Conservation (phyloP, 2,329 filamentous ascomycete species). For the Colletotrichum endophyticum region DNA sequence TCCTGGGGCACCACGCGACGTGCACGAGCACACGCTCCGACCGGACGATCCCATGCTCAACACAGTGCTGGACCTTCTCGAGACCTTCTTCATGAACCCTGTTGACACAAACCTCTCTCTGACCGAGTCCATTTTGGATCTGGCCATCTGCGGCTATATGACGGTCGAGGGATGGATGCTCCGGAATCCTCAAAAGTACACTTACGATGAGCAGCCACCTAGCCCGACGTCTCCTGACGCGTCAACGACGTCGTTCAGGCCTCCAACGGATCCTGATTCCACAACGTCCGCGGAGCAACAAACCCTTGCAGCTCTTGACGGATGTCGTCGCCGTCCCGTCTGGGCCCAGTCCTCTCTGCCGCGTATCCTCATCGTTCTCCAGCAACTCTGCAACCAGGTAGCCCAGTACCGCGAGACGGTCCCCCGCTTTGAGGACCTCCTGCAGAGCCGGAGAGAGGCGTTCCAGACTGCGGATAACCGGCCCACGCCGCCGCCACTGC, state of each 20-base stretch:
- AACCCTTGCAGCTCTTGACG: conserved; percentile 51
- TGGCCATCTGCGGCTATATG: conserved; percentile 85
- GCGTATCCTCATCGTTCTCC: conserved; percentile 62
- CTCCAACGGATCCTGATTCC: conserved; percentile 43
- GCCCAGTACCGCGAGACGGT: conserved; percentile 66
- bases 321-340: conserved; percentile 57
- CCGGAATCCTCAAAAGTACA: conserved; percentile 70
- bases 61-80: conserved; percentile 72
- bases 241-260: conserved; percentile 40
- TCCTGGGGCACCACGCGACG: conserved; percentile 66
- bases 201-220: conserved; percentile 53
- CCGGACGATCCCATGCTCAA: conserved; percentile 67
- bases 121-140: conserved; percentile 81
- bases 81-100: conserved; percentile 86
- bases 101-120: conserved; percentile 90
- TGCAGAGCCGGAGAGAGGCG: conserved; percentile 68
- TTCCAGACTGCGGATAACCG: conserved; percentile 64
- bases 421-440: conserved; percentile 74
- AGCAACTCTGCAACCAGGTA: conserved; percentile 67
- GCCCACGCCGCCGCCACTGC: conserved; percentile 30
- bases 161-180: conserved; percentile 90
- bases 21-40: conserved; percentile 64
- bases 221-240: conserved; percentile 25
- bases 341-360: conserved; percentile 57
- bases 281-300: conserved; percentile 44